Conservation (phyloP, 176 grass and related monocot species). For the Neostapfia colusana region DNA sequence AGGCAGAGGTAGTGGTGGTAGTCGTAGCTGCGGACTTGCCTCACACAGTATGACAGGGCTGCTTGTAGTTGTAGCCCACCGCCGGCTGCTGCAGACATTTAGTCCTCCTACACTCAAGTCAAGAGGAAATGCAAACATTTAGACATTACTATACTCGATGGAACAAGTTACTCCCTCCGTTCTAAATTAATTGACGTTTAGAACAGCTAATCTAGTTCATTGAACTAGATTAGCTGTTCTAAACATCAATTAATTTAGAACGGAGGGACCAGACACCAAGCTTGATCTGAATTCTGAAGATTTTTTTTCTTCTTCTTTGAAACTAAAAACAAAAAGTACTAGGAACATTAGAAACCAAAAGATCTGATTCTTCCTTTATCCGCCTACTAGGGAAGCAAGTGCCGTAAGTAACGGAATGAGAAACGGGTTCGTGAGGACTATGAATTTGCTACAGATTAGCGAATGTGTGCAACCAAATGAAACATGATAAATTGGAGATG, state of each 20-base stretch:
- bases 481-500: neutral
- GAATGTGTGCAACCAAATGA: neutral
- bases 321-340: too few relatives aligned
- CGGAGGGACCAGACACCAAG: too few relatives aligned
- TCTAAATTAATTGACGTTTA: too few relatives aligned
- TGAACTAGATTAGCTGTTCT: too few relatives aligned
- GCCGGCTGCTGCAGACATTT: slow-evolving; percentile 3
- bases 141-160: neutral
- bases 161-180: too few relatives aligned
- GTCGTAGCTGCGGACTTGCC: slow-evolving; percentile 83
- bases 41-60: slow-evolving; percentile 73
- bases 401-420: neutral
- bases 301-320: too few relatives aligned
- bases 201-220: too few relatives aligned
- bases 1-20: slow-evolving; percentile 93
- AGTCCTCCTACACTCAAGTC: neutral
- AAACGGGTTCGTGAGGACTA: neutral
- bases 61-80: slow-evolving; percentile 49
- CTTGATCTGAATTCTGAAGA: too few relatives aligned
- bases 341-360: too few relatives aligned
- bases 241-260: too few relatives aligned
- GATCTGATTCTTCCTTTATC: too few relatives aligned
- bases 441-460: too few relatives aligned
- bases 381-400: neutral
- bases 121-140: slow-evolving; percentile 9